A percentile compares a stretch with the other conserved stretches of the same genome.
phyloP scores from a whole-genome alignment of 768 basidiomycete species.

The Strobilomyces dryophilus region DNA sequence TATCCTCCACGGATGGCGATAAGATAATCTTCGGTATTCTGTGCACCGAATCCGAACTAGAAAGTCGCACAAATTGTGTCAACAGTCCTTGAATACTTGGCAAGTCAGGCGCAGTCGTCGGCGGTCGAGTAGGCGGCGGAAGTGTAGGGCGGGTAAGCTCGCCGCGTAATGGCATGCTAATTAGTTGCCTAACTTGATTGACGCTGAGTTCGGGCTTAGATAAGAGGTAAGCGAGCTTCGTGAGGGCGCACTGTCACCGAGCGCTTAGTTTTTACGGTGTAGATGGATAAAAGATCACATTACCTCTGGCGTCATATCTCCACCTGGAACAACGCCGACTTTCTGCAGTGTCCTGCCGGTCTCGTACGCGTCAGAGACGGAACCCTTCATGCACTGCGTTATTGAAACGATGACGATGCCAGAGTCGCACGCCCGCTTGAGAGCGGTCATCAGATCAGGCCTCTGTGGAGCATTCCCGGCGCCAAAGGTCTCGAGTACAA shows the following conservation, averaged over 20 bases:
- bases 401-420: slow-evolving; percentile 90
- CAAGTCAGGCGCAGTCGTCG: slow-evolving; percentile 41
- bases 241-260: slow-evolving; percentile 67
- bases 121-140: slow-evolving; percentile 39
- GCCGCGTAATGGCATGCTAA: slow-evolving; percentile 78
- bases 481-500: slow-evolving; percentile 89
- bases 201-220: slow-evolving; percentile 76
- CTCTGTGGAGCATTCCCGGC: slow-evolving; percentile 91
- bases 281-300: neutral
- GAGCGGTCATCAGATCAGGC: slow-evolving; percentile 64
- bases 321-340: slow-evolving; percentile 78
- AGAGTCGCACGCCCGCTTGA: slow-evolving; percentile 77
- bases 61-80: slow-evolving; percentile 64
- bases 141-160: slow-evolving; percentile 67
- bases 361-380: slow-evolving; percentile 81
- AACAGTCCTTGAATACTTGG: slow-evolving; percentile 64
- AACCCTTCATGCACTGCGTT: slow-evolving; percentile 83
- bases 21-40: slow-evolving; percentile 35
- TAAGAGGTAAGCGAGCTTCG: slow-evolving; percentile 86
- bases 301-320: slow-evolving; percentile 97
- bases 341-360: slow-evolving; percentile 67
- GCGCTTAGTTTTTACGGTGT: neutral
- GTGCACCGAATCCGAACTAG: slow-evolving; percentile 39
- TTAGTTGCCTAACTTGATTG: slow-evolving; percentile 67
- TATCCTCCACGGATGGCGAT: slow-evolving; percentile 34